A percentile compares a stretch with the other conserved stretches of the same genome.
These are phyloP conservation scores for Diaporthe batatas DNA, from an alignment of 2,329 filamentous ascomycete genomes.

Conservation along the genomic window DNA sequence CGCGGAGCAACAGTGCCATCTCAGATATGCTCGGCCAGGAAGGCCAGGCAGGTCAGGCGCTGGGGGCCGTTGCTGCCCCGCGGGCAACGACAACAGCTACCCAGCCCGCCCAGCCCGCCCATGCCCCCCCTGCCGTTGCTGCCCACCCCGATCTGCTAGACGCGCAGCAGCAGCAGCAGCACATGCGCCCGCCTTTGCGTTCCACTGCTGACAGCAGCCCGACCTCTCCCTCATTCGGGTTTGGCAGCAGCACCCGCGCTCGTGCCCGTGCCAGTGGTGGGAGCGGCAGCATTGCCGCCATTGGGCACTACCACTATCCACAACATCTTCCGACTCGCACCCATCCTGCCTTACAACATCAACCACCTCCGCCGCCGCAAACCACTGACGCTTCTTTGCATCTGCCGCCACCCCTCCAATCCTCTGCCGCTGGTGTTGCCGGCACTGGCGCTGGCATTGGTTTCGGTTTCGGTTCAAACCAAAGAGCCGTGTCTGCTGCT, in stretches of 20 bases:
- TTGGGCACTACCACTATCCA: slow-evolving; percentile 37
- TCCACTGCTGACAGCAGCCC: neutral
- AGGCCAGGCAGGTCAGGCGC: slow-evolving; percentile 33
- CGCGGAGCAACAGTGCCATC: slow-evolving; percentile 21
- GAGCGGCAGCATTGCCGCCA: slow-evolving; percentile 18
- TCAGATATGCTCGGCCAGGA: slow-evolving; percentile 30
- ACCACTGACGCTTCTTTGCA: slow-evolving; percentile 41
- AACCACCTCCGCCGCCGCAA: slow-evolving; percentile 31
- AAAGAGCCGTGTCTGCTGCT: slow-evolving; percentile 32
- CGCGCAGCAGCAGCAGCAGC: neutral
- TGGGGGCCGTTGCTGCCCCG: slow-evolving; percentile 32
- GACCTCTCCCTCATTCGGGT: slow-evolving; percentile 32
- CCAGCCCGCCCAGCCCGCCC: neutral
- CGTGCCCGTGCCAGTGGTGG: neutral
- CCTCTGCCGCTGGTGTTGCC: slow-evolving; percentile 39
- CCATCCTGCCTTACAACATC: slow-evolving; percentile 34
- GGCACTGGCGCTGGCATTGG: slow-evolving; percentile 35
- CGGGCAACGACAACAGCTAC: neutral
- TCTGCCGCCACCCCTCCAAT: slow-evolving; percentile 41
- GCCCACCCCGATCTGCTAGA: slow-evolving; percentile 10
- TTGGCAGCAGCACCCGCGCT: slow-evolving; percentile 19
- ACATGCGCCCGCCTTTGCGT: slow-evolving; percentile 10
- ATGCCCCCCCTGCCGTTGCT: neutral
- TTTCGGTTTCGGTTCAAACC: slow-evolving; percentile 16
- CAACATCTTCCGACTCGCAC: slow-evolving; percentile 26